Evolutionary conservation across 495 filamentous ascomycete species (phyloP).

Genomic region (Aspergillus olivimuriae): DNA sequence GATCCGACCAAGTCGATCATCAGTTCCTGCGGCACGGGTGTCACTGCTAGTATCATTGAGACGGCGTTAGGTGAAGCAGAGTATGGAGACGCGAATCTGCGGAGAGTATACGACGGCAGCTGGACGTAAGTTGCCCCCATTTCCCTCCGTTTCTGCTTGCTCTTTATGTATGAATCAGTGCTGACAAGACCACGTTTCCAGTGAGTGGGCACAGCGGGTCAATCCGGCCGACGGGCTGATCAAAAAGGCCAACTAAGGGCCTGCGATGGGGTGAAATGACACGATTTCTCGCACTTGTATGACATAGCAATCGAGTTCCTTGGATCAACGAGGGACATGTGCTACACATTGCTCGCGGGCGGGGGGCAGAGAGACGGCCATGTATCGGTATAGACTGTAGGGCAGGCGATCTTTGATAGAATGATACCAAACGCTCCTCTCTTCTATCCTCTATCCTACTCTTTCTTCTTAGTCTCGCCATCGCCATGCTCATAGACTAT

Average conservation of each 20-base stretch:
- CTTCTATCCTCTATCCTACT: too few relatives aligned
- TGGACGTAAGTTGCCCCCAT: slow-evolving; percentile 73
- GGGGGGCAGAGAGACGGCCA: too few relatives aligned
- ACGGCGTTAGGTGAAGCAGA: slow-evolving; percentile 76
- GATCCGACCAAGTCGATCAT: slow-evolving; percentile 82
- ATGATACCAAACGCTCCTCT: too few relatives aligned
- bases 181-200: too few relatives aligned
- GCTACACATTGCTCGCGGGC: too few relatives aligned
- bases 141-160: neutral
- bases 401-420: slow-evolving; percentile 2
- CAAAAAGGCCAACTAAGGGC: slow-evolving; percentile 36
- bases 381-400: slow-evolving; percentile 7
- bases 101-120: slow-evolving; percentile 88
- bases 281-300: slow-evolving; percentile 12
- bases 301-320: slow-evolving; percentile 3
- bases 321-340: neutral
- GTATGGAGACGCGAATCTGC: slow-evolving; percentile 58
- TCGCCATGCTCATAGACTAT: too few relatives aligned
- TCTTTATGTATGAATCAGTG: too few relatives aligned
- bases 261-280: slow-evolving; percentile 7
- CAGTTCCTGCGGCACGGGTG: slow-evolving; percentile 85
- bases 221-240: slow-evolving; percentile 55
- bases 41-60: slow-evolving; percentile 90
- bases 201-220: slow-evolving; percentile 73
- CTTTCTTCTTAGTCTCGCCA: too few relatives aligned